Evolutionary conservation across 148 eudicot genomes (phyloP).

Genomic region (Limonium bicolor): DNA sequence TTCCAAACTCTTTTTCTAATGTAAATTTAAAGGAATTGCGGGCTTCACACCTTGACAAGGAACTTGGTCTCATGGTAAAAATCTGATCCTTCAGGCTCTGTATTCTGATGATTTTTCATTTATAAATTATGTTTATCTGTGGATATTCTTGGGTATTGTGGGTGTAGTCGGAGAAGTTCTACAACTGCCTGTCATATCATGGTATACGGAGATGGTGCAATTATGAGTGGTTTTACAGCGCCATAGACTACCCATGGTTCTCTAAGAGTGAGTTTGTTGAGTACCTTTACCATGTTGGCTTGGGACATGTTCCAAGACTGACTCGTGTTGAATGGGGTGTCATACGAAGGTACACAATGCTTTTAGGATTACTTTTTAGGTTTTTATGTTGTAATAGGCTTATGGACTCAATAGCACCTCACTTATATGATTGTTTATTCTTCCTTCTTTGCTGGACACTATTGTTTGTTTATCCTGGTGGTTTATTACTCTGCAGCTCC

Average conservation of each 20-base stretch:
- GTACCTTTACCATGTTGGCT: conserved; percentile 87
- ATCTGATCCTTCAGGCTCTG: not conserved
- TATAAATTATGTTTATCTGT: not conserved
- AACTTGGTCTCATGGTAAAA: conserved; percentile 35
- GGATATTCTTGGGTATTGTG: not conserved
- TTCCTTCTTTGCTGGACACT: too few relatives aligned
- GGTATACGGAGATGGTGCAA: conserved; percentile 73
- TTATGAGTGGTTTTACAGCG: conserved; percentile 96
- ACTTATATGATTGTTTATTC: not conserved
- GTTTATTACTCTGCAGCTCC: conserved; percentile 46
- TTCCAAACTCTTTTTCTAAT: conserved; percentile 17
- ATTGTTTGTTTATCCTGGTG: conserved; percentile 2
- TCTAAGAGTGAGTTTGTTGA: conserved; percentile 96
- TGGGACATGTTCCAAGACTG: conserved; percentile 94
- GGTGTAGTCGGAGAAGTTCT: conserved; percentile 42
- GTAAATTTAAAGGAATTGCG: conserved; percentile 22
- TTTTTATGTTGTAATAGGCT: not conserved
- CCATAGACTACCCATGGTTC: conserved; percentile 99
- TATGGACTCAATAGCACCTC: not conserved
- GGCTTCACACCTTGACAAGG: conserved; percentile 18
- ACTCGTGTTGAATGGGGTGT: conserved; percentile 99
- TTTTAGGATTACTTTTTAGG: not conserved
- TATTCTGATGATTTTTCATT: not conserved
- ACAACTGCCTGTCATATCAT: conserved; percentile 43
- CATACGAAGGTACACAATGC: conserved; percentile 69